Evolutionary conservation across 2,329 filamentous ascomycete species (phyloP).

Genomic region (Trichoderma atroviride): DNA sequence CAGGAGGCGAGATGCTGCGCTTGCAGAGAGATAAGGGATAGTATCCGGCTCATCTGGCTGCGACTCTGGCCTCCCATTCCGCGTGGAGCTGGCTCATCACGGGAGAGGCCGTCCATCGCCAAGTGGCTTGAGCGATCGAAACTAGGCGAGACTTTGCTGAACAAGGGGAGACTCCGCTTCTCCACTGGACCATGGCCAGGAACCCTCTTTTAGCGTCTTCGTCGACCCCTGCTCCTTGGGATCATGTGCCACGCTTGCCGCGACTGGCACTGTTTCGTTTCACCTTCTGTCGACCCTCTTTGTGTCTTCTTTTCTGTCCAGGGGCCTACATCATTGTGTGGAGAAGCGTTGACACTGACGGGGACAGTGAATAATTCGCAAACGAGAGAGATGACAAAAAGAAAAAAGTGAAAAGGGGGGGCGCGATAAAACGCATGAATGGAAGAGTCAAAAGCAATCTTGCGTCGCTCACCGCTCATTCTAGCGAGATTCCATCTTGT

Average conservation of each 20-base stretch:
- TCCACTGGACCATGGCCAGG: slow-evolving; percentile 19
- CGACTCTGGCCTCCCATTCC: slow-evolving; percentile 18
- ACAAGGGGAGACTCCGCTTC: slow-evolving; percentile 18
- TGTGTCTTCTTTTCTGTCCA: background rate
- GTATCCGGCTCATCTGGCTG: background rate
- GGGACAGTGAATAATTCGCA: background rate
- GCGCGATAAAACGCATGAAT: slow-evolving; percentile 8
- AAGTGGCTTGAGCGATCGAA: slow-evolving; percentile 19
- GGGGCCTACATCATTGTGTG: slow-evolving; percentile 1
- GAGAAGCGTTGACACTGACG: slow-evolving; percentile 4
- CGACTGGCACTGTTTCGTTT: slow-evolving; percentile 21
- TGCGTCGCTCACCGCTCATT: slow-evolving; percentile 22
- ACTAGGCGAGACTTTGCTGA: slow-evolving; percentile 10
- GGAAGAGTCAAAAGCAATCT: slow-evolving; percentile 12
- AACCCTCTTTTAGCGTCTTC: slow-evolving; percentile 18
- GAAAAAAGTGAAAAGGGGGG: slow-evolving; percentile 5
- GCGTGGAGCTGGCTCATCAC: slow-evolving; percentile 22
- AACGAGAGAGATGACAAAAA: background rate
- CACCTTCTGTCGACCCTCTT: slow-evolving; percentile 13
- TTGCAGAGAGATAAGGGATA: background rate
- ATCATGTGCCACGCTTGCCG: slow-evolving; percentile 18
- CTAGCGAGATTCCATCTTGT: background rate
- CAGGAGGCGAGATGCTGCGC: background rate
- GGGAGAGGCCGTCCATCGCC: slow-evolving; percentile 25
- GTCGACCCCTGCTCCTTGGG: slow-evolving; percentile 8